A percentile compares a stretch with the other conserved stretches of the same genome.
Conservation (phyloP, 1,284 basidiomycete species). For the Ceratorhiza oryzae-sativae region DNA sequence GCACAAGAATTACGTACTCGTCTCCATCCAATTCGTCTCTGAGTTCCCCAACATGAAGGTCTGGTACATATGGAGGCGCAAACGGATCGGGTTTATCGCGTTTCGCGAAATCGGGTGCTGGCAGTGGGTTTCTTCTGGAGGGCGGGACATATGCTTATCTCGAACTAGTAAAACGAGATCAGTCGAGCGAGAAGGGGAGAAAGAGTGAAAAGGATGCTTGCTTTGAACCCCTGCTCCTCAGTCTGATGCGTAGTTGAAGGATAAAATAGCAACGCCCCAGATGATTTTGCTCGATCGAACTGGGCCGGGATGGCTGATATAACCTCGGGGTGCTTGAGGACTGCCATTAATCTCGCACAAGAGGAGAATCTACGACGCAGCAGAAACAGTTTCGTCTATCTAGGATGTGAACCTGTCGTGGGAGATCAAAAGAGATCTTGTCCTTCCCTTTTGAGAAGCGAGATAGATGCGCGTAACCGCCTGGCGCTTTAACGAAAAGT, state of each 20-base stretch:
- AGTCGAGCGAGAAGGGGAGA: background rate
- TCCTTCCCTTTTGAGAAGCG: background rate
- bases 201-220: conserved; percentile 48
- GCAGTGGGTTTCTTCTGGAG: conserved; percentile 75
- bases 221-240: conserved; percentile 67
- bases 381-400: background rate
- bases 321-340: conserved; percentile 54
- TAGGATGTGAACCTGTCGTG: background rate
- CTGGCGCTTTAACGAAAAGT: background rate
- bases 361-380: background rate
- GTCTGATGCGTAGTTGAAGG: conserved; percentile 70
- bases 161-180: conserved; percentile 63
- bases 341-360: background rate
- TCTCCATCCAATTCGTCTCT: conserved; percentile 65
- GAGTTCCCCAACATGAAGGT: conserved; percentile 75
- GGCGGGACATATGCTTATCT: conserved; percentile 81
- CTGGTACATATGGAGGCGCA: conserved; percentile 76
- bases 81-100: conserved; percentile 67
- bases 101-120: conserved; percentile 56
- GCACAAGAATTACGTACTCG: conserved; percentile 77
- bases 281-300: conserved; percentile 67
- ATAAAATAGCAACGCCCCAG: conserved; percentile 78
- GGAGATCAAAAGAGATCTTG: background rate
- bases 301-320: conserved; percentile 63
- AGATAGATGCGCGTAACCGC: background rate